Base-by-base conservation (phyloP, 2,329 filamentous ascomycete species). In the Proliferodiscus dingleyae region DNA sequence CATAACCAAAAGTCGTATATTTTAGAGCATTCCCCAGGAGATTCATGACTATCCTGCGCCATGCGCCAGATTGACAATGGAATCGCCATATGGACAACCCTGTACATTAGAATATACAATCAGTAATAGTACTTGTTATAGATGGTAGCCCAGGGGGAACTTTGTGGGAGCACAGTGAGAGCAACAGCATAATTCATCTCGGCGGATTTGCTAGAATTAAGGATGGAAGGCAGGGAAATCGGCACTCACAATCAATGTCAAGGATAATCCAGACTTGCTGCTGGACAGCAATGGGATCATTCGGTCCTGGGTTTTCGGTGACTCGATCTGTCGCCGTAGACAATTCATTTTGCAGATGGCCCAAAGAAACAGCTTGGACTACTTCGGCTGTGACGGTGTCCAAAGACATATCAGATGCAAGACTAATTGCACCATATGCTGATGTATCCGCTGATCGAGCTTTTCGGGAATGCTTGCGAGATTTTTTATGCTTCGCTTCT, bases 1-100 rank as follows among this genome's bases (percentile, higher is more conserved):
- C 71, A 40, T 66, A 71, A 1, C 78, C 78, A 0, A 64, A 57
- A 1, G 70, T 64, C 0, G 77, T 81, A 44, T 80, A 82, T 56
- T 81, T 81, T 53, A 81, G 67, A 0, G 78, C 71, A 53, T 83
- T 83, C 4, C 76, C 77, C 33, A 80, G 73, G 1, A 80, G 56
- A 41, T 81, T 81, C 75, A 80, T 80, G 28, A 82, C 71, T 29
- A 82, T 52, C 34, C 58, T 41, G 18, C 53, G 53, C 11, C 59
- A 37, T 4, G 58, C 58, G 13, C 55, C 59, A 11, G 34, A 37
- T 23, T 37, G 34, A 45, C 16, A 38, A 23, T 37, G 34, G n/a
- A 37, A 37, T 39, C 58, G 56, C 21, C 60, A 43, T 26, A 51
- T 56, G 33, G 55, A 61, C 23, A 45, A 50, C n/a, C n/a, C n/a